phyloP scores from a whole-genome alignment of 129 eudicot species.

The Scalesia atractyloides region DNA sequence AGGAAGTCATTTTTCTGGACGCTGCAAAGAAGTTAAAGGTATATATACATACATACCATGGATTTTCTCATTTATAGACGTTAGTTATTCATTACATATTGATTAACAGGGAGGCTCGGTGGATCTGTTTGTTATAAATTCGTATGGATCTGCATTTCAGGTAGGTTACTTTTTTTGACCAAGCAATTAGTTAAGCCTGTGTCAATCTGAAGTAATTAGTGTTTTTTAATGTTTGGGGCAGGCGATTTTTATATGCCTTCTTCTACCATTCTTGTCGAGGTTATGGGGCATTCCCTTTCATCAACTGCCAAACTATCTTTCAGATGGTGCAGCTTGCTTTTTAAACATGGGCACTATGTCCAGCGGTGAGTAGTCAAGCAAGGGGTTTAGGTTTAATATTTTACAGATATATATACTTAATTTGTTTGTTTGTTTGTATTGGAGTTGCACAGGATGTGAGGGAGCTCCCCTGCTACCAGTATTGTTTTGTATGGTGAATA shows the following conservation, averaged over 20 bases:
- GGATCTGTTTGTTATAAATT: slow-evolving; percentile 95
- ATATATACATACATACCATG: not conserved
- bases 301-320: slow-evolving; percentile 84
- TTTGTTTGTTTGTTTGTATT: not conserved
- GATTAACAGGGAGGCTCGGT: slow-evolving; percentile 81
- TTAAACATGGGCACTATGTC: slow-evolving; percentile 67
- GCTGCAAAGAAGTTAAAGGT: slow-evolving; percentile 79
- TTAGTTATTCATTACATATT: slow-evolving; percentile 24
- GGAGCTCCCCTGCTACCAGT: slow-evolving; percentile 94
- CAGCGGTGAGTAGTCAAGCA: slow-evolving; percentile 42
- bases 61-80: slow-evolving; percentile 4
- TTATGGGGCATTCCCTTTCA: slow-evolving; percentile 91
- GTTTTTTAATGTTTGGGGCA: slow-evolving; percentile 23
- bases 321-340: slow-evolving; percentile 98
- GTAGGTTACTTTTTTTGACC: slow-evolving; percentile 37
- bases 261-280: slow-evolving; percentile 88
- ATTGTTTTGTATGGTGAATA: slow-evolving; percentile 80
- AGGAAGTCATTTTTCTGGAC: slow-evolving; percentile 90
- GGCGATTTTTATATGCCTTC: slow-evolving; percentile 95
- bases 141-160: slow-evolving; percentile 98
- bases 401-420: no score
- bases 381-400: no score
- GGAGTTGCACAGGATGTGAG: slow-evolving; percentile 64
- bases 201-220: not conserved
- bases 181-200: not conserved